Base-by-base conservation (phyloP, 2,329 filamentous ascomycete genomes). In the Teratosphaeria epicoccoides region DNA sequence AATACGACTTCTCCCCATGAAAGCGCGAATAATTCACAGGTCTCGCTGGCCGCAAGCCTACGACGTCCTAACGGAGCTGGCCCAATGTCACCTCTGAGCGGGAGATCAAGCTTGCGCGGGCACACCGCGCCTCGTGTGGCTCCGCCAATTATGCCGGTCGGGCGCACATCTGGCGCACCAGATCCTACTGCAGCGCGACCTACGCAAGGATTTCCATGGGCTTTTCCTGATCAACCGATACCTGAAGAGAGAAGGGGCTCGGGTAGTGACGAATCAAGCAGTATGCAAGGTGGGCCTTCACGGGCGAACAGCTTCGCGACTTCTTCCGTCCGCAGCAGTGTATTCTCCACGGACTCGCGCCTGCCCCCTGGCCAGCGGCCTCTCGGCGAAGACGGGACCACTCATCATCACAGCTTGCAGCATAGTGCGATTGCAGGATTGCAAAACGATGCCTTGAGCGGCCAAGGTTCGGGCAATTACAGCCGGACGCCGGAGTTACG, bases 181-280 rank as follows among this genome's bases (percentile, higher is more conserved):
- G 72, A 77, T 63, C 74, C 75, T 6, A 76, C 72, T 59, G 87
- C 87, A 37, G 83, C 85, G 25, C 84, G 88, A 65, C 86, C 87
- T 4, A 90, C 85, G 10, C 88, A 88, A 67, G 87, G 87, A 65
- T 86, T 85, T 66, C 84, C 87, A 4, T 91, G 87, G 86, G 87
- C 87, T 58, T 90, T 90, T 60, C 86, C 87, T 1, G 86, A 88
- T 63, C 81, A 85, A 50, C 79, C 83, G 49, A 81, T 85, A 52
- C 72, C 68, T 29, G 76, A 74, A 43, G 73, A 76, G 37, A 65
- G 71, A 50, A 65, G 73, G 52, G 71, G 68, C 26, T 75, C 72
- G 14, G 75, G 72, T 56, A 77, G 76, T 55, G 70, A 69, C 57
- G 71, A 72, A 46, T 72, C 71, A 61, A 75, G 63, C 68, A 64